phyloP scores from a whole-genome alignment of 75 land plant species.

The Isoetes taiwanensis region DNA sequence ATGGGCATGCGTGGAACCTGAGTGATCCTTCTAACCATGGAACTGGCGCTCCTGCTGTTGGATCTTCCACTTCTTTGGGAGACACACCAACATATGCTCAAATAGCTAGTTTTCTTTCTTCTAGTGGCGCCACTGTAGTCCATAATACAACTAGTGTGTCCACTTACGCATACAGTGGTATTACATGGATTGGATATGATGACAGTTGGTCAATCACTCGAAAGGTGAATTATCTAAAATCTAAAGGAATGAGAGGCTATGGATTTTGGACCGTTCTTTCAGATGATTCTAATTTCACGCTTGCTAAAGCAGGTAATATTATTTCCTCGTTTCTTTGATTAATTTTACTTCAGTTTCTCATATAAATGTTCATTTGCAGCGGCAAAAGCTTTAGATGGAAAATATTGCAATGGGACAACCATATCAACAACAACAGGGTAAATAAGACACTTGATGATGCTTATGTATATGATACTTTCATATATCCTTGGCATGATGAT shows the following conservation, averaged over 20 bases:
- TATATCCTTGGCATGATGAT: no score
- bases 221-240: not conserved
- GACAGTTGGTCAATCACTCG: not conserved
- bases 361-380: not conserved
- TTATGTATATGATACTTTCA: no score
- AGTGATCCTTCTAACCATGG: not conserved
- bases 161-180: constrained; percentile 7
- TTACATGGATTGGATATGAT: constrained; percentile 1
- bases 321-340: not conserved
- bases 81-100: not conserved
- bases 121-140: not conserved
- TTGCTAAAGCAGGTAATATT: constrained; percentile 4
- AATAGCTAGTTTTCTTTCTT: not conserved
- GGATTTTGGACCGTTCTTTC: not conserved
- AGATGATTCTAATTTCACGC: not conserved
- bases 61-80: not conserved
- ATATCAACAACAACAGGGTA: no score
- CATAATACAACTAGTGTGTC: constrained; percentile 1
- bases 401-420: not conserved
- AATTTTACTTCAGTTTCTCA: not conserved
- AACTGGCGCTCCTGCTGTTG: not conserved
- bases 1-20: not conserved
- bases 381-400: not conserved
- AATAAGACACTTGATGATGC: no score
- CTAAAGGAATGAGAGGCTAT: not conserved